Evolutionary conservation across 108 stramenopile species (phyloP).

Genomic region (Nitzschia inconspicua): DNA sequence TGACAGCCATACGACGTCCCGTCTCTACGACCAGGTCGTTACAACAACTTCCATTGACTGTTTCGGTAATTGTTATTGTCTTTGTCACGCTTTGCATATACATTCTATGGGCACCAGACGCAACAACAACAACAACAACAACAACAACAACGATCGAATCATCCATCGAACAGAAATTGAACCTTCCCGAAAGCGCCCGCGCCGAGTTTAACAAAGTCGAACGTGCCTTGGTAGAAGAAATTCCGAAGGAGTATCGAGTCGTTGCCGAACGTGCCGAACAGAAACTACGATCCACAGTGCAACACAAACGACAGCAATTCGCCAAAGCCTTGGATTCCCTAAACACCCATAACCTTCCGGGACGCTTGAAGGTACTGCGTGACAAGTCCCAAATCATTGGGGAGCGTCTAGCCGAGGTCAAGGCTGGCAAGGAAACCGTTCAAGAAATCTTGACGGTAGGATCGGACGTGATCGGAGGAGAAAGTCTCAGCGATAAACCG

Average conservation of each 20-base stretch:
- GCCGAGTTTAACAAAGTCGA: conserved; percentile 11
- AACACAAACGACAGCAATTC: conserved; percentile 28
- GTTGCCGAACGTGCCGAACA: conserved; percentile 9
- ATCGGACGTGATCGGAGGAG: neutral
- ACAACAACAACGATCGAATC: no score
- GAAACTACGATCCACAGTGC: conserved; percentile 9
- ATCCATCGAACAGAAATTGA: neutral
- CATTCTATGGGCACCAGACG: no score
- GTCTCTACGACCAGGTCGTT: neutral
- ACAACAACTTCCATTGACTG: conserved; percentile 11
- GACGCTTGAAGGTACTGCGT: conserved; percentile 45
- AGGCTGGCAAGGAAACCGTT: conserved; percentile 72
- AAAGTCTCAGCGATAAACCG: conserved; percentile 37
- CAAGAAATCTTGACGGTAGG: conserved; percentile 62
- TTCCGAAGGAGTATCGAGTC: neutral
- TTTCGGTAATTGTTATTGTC: conserved; percentile 8
- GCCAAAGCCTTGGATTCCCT: conserved; percentile 25
- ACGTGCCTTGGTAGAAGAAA: conserved; percentile 2
- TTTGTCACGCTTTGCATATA: conserved; percentile 12
- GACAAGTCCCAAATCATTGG: conserved; percentile 71
- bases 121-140: no score
- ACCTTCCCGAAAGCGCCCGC: neutral
- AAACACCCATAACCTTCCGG: conserved; percentile 46
- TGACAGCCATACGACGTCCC: conserved; percentile 11
- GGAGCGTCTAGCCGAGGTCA: conserved; percentile 64